Evolutionary conservation across 2,329 filamentous ascomycete species (phyloP).

Genomic region (Fusarium humuli): DNA sequence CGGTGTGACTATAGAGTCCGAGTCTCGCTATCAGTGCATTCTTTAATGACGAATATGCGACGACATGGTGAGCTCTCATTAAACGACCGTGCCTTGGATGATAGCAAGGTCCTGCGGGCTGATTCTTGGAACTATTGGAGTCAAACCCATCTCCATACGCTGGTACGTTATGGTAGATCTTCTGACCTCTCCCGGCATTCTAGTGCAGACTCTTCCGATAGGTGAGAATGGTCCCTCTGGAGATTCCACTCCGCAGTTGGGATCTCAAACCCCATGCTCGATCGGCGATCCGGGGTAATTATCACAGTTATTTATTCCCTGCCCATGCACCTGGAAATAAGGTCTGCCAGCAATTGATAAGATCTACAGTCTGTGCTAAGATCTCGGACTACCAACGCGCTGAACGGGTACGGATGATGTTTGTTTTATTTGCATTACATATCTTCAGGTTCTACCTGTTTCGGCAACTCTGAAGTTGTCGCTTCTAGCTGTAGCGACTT

Average conservation of each 20-base stretch:
- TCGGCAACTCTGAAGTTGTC: neutral
- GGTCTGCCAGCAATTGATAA: too few species aligned
- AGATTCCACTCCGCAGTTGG: neutral
- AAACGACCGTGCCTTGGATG: rapidly evolving
- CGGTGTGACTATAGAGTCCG: too few species aligned
- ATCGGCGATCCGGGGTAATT: neutral
- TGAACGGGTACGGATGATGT: neutral
- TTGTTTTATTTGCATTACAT: too few species aligned
- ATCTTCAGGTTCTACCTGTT: neutral
- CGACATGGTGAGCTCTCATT: neutral
- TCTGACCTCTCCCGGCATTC: neutral
- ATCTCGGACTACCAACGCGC: neutral
- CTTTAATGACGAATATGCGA: neutral
- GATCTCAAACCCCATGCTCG: neutral
- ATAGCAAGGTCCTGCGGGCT: neutral
- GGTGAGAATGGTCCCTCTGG: neutral
- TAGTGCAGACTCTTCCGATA: neutral
- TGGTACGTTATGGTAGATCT: neutral
- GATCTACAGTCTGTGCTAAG: neutral
- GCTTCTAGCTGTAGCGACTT: neutral
- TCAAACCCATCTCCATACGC: neutral
- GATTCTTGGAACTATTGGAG: neutral
- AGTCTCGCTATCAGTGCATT: rapidly evolving
- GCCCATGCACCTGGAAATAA: neutral
- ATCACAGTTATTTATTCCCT: neutral